These are phyloP conservation scores for Tothia fuscella DNA, from an alignment of 2,329 filamentous ascomycete genomes.

Conservation along the genomic window DNA sequence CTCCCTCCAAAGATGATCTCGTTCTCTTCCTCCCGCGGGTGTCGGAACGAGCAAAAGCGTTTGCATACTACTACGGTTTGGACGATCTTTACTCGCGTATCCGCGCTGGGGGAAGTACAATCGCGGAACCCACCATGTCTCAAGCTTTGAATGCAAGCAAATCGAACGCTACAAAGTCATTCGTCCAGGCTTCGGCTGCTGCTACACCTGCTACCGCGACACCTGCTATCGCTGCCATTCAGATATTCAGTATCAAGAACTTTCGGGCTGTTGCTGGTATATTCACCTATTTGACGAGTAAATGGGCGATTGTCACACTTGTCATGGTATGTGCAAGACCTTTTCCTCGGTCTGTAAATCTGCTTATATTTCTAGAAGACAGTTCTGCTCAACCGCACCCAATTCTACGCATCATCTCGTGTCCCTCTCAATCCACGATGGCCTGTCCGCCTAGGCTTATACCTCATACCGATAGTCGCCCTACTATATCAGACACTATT, in stretches of 20 bases:
- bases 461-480: conserved; percentile 57
- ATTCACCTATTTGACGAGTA: conserved; percentile 62
- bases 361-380: neutral
- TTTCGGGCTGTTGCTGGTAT: conserved; percentile 5
- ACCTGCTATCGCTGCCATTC: neutral
- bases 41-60: conserved; percentile 54
- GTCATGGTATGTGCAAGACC: conserved; percentile 44
- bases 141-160: conserved; percentile 20
- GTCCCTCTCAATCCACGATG: conserved; percentile 66
- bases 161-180: conserved; percentile 22
- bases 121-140: conserved; percentile 43
- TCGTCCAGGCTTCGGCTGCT: neutral
- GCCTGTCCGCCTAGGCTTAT: conserved; percentile 57
- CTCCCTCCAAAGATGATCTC: conserved; percentile 54
- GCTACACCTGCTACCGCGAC: neutral
- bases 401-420: conserved; percentile 84
- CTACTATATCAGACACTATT: conserved; percentile 56
- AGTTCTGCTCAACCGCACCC: conserved; percentile 77
- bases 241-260: neutral
- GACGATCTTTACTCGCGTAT: conserved; percentile 39
- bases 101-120: conserved; percentile 45
- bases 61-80: conserved; percentile 45
- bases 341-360: neutral
- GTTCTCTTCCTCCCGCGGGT: conserved; percentile 59
- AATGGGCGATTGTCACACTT: conserved; percentile 84